These are phyloP conservation scores for Ogataea methylovora DNA, from an alignment of 805 yeast genomes.

Conservation along the genomic window DNA sequence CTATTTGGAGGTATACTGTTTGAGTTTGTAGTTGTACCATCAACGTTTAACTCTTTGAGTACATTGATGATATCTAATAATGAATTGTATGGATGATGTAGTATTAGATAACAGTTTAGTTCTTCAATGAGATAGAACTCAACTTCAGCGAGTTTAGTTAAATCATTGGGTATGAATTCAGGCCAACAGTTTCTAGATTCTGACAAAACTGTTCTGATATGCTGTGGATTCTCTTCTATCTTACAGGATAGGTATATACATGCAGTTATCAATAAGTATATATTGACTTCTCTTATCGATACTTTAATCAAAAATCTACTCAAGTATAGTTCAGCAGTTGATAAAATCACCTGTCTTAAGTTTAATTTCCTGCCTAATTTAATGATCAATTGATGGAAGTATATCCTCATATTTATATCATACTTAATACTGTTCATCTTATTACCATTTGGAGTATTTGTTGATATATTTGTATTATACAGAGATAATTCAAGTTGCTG, in stretches of 20 bases:
- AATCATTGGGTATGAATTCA: constrained; percentile 85
- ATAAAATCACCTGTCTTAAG: constrained; percentile 74
- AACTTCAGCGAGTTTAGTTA: constrained; percentile 87
- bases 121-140: constrained; percentile 93
- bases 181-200: constrained; percentile 95
- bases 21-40: constrained; percentile 3
- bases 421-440: constrained; percentile 31
- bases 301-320: constrained; percentile 70
- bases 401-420: constrained; percentile 66
- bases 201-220: constrained; percentile 70
- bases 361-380: constrained; percentile 73
- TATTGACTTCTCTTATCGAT: constrained; percentile 72
- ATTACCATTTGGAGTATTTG: constrained; percentile 1
- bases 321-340: constrained; percentile 83
- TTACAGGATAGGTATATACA: constrained; percentile 87
- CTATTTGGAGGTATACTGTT: constrained; percentile 1
- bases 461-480: constrained; percentile 2
- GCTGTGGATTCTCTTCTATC: constrained; percentile 93
- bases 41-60: constrained; percentile 31
- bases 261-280: constrained; percentile 75
- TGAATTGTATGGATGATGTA: constrained; percentile 70
- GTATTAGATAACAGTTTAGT: constrained; percentile 60
- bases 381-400: constrained; percentile 66
- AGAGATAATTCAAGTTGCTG: no score
- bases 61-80: constrained; percentile 43